phyloP scores from a whole-genome alignment of 805 yeast genomes.

The Sporopachydermia lactativora region DNA sequence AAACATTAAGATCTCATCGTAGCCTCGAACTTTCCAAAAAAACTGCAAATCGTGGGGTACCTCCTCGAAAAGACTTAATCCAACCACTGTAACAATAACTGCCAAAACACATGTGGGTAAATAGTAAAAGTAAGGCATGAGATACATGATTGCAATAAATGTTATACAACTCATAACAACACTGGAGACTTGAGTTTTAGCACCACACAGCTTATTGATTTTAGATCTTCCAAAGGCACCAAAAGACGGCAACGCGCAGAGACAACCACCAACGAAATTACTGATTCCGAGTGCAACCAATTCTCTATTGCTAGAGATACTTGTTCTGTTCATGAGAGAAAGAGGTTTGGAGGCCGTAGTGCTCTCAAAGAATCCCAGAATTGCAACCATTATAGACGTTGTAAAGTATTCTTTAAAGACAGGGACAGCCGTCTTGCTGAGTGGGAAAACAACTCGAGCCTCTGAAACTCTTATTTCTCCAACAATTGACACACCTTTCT shows the following conservation, averaged over 20 bases:
- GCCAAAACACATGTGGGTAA: constrained; percentile 32
- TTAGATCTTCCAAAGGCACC: constrained; percentile 33
- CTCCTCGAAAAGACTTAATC: constrained; percentile 28
- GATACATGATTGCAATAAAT: constrained; percentile 19
- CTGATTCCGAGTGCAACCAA: constrained; percentile 29
- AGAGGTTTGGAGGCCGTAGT: constrained; percentile 31
- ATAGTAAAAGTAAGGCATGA: constrained; percentile 23
- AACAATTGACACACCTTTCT: constrained; percentile 23
- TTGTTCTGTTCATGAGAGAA: constrained; percentile 28
- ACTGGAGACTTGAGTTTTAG: constrained; percentile 28
- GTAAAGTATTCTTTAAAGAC: constrained; percentile 23
- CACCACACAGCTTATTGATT: constrained; percentile 30
- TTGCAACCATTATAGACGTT: constrained; percentile 26
- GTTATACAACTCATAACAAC: constrained; percentile 30
- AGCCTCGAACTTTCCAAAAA: constrained; percentile 29
- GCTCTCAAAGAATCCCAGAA: constrained; percentile 32
- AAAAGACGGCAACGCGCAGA: constrained; percentile 29
- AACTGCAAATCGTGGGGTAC: constrained; percentile 28
- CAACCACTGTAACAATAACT: constrained; percentile 31
- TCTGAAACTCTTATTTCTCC: constrained; percentile 20
- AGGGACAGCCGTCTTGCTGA: constrained; percentile 16
- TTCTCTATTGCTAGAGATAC: constrained; percentile 30
- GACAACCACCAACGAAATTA: constrained; percentile 20
- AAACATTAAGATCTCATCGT: constrained; percentile 21
- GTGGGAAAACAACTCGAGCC: constrained; percentile 16